These are phyloP conservation scores for Rhododendron ferrugineum DNA, from an alignment of 148 eudicot genomes.

Conservation along the genomic window DNA sequence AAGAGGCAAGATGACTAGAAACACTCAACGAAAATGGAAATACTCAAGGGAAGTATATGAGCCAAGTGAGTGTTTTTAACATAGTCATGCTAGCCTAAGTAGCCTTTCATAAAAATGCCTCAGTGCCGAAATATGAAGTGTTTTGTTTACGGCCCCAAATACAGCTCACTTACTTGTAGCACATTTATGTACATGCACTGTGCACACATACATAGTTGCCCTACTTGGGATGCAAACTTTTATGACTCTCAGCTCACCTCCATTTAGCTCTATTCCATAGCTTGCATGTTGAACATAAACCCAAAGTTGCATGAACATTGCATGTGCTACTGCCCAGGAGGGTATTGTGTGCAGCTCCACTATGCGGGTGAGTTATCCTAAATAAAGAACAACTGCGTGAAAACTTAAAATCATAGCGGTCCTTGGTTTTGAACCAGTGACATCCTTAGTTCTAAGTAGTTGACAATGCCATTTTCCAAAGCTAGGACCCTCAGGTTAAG, in stretches of 20 bases:
- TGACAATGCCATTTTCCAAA: background rate
- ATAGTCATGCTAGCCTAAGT: background rate
- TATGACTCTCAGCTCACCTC: background rate
- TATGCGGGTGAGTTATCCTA: background rate
- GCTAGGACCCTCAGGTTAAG: background rate
- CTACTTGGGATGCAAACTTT: background rate
- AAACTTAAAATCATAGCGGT: background rate
- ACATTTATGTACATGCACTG: background rate
- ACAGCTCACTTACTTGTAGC: background rate
- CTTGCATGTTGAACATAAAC: background rate
- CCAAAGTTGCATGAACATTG: slow-evolving; percentile 1
- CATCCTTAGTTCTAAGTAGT: background rate
- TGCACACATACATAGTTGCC: background rate
- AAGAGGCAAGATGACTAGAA: background rate
- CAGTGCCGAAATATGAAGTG: background rate
- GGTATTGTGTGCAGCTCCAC: background rate
- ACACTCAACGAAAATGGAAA: background rate
- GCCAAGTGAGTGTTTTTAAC: background rate
- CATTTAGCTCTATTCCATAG: background rate
- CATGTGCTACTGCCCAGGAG: background rate
- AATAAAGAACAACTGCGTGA: background rate
- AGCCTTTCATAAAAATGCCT: background rate
- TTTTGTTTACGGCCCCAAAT: background rate
- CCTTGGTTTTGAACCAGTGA: background rate
- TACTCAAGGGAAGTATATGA: background rate